Evolutionary conservation across 352 stramenopile species (phyloP).

Genomic region (Pythium plurisporium): DNA sequence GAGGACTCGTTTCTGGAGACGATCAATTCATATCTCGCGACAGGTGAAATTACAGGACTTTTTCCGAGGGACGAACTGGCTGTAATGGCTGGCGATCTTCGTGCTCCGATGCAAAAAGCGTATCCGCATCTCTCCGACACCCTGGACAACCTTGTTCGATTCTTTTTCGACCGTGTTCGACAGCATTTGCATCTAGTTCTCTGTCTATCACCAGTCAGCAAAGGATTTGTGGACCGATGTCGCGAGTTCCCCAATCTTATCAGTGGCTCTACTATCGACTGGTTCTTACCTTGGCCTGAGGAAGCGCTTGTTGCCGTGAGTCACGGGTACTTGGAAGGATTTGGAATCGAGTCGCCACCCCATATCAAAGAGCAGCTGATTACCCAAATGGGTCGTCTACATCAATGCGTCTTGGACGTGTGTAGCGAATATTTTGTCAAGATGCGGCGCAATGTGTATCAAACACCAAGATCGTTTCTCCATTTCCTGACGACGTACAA

Average conservation of each 20-base stretch:
- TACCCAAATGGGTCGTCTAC: slow-evolving; percentile 97
- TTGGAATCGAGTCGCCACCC: slow-evolving; percentile 91
- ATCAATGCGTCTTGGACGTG: slow-evolving; percentile 95
- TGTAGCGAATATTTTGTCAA: slow-evolving; percentile 98
- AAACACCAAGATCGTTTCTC: slow-evolving; percentile 98
- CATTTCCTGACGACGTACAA: slow-evolving; percentile 99
- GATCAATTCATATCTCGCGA: slow-evolving; percentile 98
- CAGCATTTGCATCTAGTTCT: slow-evolving; percentile 98
- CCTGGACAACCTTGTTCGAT: slow-evolving; percentile 96
- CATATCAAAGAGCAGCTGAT: slow-evolving; percentile 88
- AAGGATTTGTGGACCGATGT: slow-evolving; percentile 95
- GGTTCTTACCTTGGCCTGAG: slow-evolving; percentile 98
- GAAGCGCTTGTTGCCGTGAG: slow-evolving; percentile 96
- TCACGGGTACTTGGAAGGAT: slow-evolving; percentile 95
- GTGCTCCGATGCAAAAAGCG: slow-evolving; percentile 93
- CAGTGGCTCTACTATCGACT: slow-evolving; percentile 96
- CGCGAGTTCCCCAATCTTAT: slow-evolving; percentile 97
- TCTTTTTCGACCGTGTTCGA: slow-evolving; percentile 97
- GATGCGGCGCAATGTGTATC: slow-evolving; percentile 96
- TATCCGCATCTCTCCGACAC: slow-evolving; percentile 93
- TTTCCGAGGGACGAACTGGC: slow-evolving; percentile 99
- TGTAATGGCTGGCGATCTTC: slow-evolving; percentile 96
- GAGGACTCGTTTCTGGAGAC: slow-evolving; percentile 98
- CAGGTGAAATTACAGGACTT: slow-evolving; percentile 96
- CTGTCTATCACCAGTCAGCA: slow-evolving; percentile 98